A percentile compares a stretch with the other conserved stretches of the same genome.
Evolutionary conservation across 257 asterid species (phyloP).

Genomic region (Rhazya stricta): DNA sequence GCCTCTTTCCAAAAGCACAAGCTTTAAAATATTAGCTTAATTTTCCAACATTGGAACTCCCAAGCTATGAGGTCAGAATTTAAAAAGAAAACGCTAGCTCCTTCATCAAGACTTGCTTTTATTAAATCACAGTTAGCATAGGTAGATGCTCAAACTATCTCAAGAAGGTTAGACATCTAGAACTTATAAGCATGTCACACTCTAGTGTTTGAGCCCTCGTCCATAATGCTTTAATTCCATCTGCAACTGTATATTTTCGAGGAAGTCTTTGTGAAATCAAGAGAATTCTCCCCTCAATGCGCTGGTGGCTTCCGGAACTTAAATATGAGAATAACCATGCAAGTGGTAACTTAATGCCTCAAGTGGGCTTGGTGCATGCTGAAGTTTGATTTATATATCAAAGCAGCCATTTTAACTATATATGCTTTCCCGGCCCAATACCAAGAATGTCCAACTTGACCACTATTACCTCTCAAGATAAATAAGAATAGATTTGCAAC

Average conservation of each 20-base stretch:
- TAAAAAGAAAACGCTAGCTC: background rate
- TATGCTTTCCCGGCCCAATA: background rate
- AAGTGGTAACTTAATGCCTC: background rate
- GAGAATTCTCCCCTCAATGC: background rate
- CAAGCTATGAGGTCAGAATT: background rate
- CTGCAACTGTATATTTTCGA: background rate
- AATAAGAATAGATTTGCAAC: background rate
- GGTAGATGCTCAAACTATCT: background rate
- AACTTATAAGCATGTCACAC: background rate
- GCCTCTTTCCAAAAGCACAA: background rate
- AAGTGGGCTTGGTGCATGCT: background rate
- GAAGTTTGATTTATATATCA: background rate
- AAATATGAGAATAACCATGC: no score
- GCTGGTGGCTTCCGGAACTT: background rate
- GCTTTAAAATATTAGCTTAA: background rate
- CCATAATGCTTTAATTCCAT: background rate
- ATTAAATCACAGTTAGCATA: background rate
- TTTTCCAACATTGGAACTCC: background rate
- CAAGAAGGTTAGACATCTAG: background rate
- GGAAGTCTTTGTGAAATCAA: background rate
- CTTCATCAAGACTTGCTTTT: background rate
- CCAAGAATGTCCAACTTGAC: background rate
- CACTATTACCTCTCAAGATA: background rate
- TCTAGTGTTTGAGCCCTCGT: background rate
- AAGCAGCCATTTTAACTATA: background rate